Evolutionary conservation across 1,284 basidiomycete species (phyloP).

Genomic region (Puccinia coronata): DNA sequence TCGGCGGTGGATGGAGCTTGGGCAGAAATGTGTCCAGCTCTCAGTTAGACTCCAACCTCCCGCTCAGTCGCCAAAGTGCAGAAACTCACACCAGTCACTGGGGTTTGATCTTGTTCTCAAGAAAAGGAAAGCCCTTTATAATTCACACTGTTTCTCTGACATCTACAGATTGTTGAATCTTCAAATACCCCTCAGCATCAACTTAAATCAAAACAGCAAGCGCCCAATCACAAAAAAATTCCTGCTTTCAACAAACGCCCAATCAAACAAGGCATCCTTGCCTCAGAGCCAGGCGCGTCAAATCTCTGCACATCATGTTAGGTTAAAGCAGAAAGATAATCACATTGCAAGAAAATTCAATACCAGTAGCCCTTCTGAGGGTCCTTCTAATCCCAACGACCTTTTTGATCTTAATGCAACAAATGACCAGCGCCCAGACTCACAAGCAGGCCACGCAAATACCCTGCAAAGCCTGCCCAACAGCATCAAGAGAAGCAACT

Average conservation of each 20-base stretch:
- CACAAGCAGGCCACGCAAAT: too few species aligned
- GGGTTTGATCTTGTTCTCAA: conserved; percentile 1
- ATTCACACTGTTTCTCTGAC: not conserved
- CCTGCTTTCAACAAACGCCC: not conserved
- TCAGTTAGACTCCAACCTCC: not conserved
- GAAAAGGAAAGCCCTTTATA: not conserved
- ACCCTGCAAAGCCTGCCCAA: too few species aligned
- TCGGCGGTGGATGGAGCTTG: conserved; percentile 18
- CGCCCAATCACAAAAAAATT: not conserved
- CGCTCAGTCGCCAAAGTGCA: not conserved
- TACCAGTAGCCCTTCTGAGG: too few species aligned
- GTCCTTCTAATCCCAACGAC: not conserved
- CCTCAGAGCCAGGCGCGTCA: not conserved
- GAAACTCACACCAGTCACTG: not conserved
- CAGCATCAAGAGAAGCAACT: not conserved
- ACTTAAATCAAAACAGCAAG: not conserved
- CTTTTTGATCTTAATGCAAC: not conserved
- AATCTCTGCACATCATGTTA: not conserved
- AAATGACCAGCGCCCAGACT: not conserved
- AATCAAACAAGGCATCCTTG: not conserved
- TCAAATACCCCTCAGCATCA: not conserved
- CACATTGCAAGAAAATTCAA: too few species aligned
- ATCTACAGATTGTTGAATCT: not conserved
- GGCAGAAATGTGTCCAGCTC: conserved; percentile 4
- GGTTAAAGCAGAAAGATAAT: not conserved